These are phyloP conservation scores for Leptographium procerum DNA, from an alignment of 2,329 filamentous ascomycete species.

Conservation along the genomic window DNA sequence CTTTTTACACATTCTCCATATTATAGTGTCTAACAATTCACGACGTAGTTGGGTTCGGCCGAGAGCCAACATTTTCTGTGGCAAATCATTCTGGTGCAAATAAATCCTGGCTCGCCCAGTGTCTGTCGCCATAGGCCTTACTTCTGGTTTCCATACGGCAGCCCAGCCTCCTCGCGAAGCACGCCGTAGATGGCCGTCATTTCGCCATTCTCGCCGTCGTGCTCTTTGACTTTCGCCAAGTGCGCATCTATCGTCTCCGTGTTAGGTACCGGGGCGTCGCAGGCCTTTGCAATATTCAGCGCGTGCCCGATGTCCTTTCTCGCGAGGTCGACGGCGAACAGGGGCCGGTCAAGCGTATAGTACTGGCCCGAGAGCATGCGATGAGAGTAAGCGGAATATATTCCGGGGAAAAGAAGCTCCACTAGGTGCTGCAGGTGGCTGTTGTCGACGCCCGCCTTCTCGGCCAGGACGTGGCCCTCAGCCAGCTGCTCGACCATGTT, in stretches of 20 bases:
- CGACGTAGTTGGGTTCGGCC: no score
- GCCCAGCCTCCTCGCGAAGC: constrained; percentile 59
- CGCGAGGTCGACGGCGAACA: constrained; percentile 74
- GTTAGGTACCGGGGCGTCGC: constrained; percentile 51
- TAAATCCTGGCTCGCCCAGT: no score
- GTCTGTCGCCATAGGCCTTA: not conserved
- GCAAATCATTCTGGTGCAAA: no score
- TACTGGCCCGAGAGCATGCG: constrained; percentile 70
- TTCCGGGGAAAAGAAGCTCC: constrained; percentile 61
- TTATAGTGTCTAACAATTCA: no score
- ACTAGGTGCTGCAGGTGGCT: constrained; percentile 62
- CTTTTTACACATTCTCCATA: no score
- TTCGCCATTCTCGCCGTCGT: constrained; percentile 60
- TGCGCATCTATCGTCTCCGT: constrained; percentile 59
- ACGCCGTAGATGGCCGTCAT: constrained; percentile 76
- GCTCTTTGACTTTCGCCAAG: constrained; percentile 54
- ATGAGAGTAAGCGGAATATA: constrained; percentile 62
- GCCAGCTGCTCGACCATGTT: constrained; percentile 72
- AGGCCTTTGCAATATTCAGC: constrained; percentile 48
- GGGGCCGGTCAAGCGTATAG: constrained; percentile 61
- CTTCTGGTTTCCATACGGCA: constrained; percentile 57
- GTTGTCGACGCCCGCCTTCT: constrained; percentile 66
- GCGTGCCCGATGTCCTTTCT: constrained; percentile 75
- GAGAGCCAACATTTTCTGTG: not conserved
- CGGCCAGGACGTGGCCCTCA: constrained; percentile 67